Evolutionary conservation across 192 early-diverging fungal genomes (phyloP), one percentile per base, ranked within the genome.

Genomic region (Coemansia aciculifera): DNA sequence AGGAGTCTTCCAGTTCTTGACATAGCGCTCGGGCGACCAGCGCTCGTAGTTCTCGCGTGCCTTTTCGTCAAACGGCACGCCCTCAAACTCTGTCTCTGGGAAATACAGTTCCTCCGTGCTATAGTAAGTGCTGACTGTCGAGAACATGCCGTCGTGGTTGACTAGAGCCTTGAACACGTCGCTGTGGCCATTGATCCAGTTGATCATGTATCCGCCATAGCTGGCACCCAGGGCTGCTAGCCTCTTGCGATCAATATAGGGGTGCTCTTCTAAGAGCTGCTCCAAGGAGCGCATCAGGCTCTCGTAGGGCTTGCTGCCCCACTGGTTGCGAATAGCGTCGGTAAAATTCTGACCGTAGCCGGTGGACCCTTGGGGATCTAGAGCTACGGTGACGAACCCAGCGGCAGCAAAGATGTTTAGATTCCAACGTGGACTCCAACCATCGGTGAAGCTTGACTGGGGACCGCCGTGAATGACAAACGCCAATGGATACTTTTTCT

Each of bases 391-490:
- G 51, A 87, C 86, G 67, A 85, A 92, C 2, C 92, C 92, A 4
- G 88, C 87, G 23, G 84, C 86, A 15, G 92, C 85, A 80, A 88
- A 92, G 13, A 91, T 69, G 66, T 90, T 87, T 15, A 88, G 87
- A 70, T 94, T 94, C 93, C 92, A 94, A 62, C 81, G 84, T 72
- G 87, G 89, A 12, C 87, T 86, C 79, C 79, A 82, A 10, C 64
- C 39, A 44, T 85, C 77, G 15, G 52, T 21, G 42, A 78, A 85
- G 40, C 77, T 77, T 48, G 87, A 84, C 75, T 95, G 90, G 15
- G 93, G 93, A 2, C 93, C 93, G 19, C 93, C 93, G 63, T 94
- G 93, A 74, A 94, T 90, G 52, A 93, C 81, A 64, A 92, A 90
- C 2, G 91, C 92, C 21, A 93, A 73, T 34, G 93, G 93, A 37